Percentiles rank a stretch among this genome's conserved stretches.
phyloP scores from a whole-genome alignment of 139 green algal species.

The Coelastrella sp. region DNA sequence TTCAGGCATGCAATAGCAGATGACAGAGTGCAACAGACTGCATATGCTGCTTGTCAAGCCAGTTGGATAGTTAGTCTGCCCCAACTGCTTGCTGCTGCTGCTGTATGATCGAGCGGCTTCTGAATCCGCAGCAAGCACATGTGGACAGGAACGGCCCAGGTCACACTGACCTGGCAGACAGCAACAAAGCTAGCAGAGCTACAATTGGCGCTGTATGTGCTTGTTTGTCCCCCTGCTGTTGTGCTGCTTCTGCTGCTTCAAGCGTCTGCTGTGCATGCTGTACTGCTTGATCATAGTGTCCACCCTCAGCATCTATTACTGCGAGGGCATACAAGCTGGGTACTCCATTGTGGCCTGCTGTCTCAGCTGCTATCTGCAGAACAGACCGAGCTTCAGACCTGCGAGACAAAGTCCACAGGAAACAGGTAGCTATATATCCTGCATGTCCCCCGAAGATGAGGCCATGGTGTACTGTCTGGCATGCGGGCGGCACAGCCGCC shows the following conservation, averaged over 20 bases:
- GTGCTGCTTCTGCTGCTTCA: conserved; percentile 40
- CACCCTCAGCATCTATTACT: conserved; percentile 42
- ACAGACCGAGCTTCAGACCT: conserved; percentile 44
- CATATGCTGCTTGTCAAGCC: too few species aligned
- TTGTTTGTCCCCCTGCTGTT: background rate
- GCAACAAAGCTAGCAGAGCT: conserved; percentile 25
- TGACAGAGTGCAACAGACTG: too few species aligned
- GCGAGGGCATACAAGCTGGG: conserved; percentile 35
- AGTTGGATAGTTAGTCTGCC: too few species aligned
- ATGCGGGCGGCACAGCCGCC: too few species aligned
- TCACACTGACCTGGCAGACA: conserved; percentile 34
- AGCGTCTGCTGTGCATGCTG: conserved; percentile 32
- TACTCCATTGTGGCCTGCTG: conserved; percentile 1
- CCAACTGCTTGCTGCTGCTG: too few species aligned
- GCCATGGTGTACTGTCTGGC: too few species aligned
- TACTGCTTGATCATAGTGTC: conserved; percentile 38
- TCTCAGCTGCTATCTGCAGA: conserved; percentile 17
- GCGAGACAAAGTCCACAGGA: background rate
- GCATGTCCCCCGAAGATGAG: too few species aligned
- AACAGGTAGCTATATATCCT: too few species aligned
- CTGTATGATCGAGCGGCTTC: too few species aligned
- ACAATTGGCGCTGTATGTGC: background rate
- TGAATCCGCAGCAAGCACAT: too few species aligned
- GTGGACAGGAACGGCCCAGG: too few species aligned
- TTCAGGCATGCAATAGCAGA: too few species aligned